These are phyloP conservation scores for Adansonia madagascariensis DNA, from an alignment of 441 rosid genomes.

Conservation along the genomic window DNA sequence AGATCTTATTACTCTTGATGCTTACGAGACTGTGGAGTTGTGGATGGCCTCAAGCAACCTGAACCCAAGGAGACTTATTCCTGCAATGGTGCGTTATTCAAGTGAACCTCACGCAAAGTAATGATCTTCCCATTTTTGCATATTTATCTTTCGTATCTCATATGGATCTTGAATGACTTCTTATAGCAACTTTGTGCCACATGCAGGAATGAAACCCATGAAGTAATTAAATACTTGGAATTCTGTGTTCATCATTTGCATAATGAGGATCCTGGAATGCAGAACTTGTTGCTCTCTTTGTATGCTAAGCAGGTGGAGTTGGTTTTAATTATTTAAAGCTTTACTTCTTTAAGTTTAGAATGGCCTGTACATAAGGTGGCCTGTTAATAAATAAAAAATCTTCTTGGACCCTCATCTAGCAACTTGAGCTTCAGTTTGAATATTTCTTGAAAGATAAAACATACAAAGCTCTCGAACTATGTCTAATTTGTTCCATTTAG, in stretches of 20 bases:
- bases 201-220: constrained; percentile 98
- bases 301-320: constrained; percentile 93
- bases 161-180: constrained; percentile 20
- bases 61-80: constrained; percentile 89
- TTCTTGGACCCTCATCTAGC: neutral
- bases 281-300: constrained; percentile 91
- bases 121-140: constrained; percentile 21
- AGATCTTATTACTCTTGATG: constrained; percentile 92
- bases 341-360: constrained; percentile 10
- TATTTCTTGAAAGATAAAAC: constrained; percentile 9
- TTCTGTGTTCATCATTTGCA: constrained; percentile 89
- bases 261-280: constrained; percentile 98
- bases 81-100: constrained; percentile 99
- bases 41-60: constrained; percentile 93
- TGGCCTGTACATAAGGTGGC: constrained; percentile 10
- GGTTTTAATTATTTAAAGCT: constrained; percentile 25
- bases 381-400: constrained; percentile 9
- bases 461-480: constrained; percentile 6
- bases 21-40: constrained; percentile 98
- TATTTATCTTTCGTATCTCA: constrained; percentile 25
- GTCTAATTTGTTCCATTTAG: constrained; percentile 3
- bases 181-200: constrained; percentile 26
- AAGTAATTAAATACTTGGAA: constrained; percentile 96
- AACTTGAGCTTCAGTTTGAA: constrained; percentile 6
- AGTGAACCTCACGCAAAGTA: constrained; percentile 99